Evolutionary conservation across 1,284 basidiomycete genomes (phyloP), one percentile per base, ranked within the genome.

Genomic region (Sporisorium iseilematis-ciliati): DNA sequence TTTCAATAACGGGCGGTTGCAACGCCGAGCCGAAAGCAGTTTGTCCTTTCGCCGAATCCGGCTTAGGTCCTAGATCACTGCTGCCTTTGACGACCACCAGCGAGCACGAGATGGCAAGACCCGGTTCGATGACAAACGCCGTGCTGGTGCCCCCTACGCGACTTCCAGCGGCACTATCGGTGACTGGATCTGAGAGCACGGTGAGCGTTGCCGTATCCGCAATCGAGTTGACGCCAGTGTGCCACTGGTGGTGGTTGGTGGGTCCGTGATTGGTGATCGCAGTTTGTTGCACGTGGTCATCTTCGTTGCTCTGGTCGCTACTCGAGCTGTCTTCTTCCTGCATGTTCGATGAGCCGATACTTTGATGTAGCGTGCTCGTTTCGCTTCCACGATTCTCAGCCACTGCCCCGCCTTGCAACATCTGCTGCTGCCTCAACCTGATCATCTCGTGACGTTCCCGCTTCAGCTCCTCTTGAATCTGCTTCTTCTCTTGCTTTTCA

Each of bases 391-490:
- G 45, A 18, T 10, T 4, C 18, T 26, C 14, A 20, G 29, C 18
- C 10, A 25, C 54, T 52, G 42, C 42, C 20, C 21, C 42, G 20
- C 42, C 20, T 21, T 43, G 42, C 33, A 65, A 35, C 51, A 65
- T 58, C 64, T 59, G 57, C 46, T 55, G 50, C 46, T 65, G 64
- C 7, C 57, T 38, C 51, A 33, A 43, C 20, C 50, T 21, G 18
- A 60, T 40, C 23, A 67, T 40, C 43, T 67, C 42, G n/a, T 61
- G 12, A 3, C 58, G 43, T 25, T 67, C 65, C 20, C 41, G 23
- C 51, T 67, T 67, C 12, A 67, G 58, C 40, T 67, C 65, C 38
- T 55, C 46, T 35, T 57, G 61, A 42, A 67, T 67, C 65, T 56
- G 57, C 49, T 35, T 61, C 31, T 50, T 40, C 29, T 67, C 65